Base-by-base conservation (phyloP, 73 alveolate species). In the Stentor coeruleus region DNA sequence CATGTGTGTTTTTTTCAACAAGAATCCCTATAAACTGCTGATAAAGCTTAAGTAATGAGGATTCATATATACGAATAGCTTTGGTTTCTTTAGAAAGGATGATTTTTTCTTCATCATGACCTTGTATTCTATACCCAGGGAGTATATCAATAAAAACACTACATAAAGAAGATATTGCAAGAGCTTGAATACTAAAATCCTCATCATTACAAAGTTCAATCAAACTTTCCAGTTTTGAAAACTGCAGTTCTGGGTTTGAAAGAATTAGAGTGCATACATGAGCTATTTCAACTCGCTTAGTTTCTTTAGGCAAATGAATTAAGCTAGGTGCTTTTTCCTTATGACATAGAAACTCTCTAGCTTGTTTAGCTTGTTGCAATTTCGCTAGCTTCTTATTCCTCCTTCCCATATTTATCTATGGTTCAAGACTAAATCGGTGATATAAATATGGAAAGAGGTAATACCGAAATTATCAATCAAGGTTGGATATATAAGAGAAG, bases 231-330 rank as follows among this genome's bases (percentile, higher is more conserved):
- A 66, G n/a, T 66, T 66, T 66, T 26, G 79, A 28, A 33, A 28
- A 31, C 39, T 66, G 79, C 36, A 66, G n/a, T 31, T 66, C 79
- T 28, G 79, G 79, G 79, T 31, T 66, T 1, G 42, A 26, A 20
- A 66, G 33, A 33, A 66, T 66, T 2, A 66, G 36, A 1, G 79
- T 66, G 79, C 40, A 20, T 66, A 40, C 39, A 2, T 66, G 39
- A 31, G 79, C 79, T 1, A 66, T 66, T 33, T 66, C 79, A 40
- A 66, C 33, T 66, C 79, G n/a, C 37, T 66, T 66, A 14, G n/a
- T 40, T 26, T 66, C 79, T 26, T 20, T 26, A 40, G 79, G 37
- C n/a, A 66, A 31, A 20, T 20, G n/a, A 2, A 1, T 15, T 37
- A 20, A 66, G 39, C 79, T 66, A 28, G 79, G 36, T 14, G 36